A percentile compares a stretch with the other conserved stretches of the same genome.
Evolutionary conservation across 169 alveolate species (phyloP).

Genomic region (Cyclospora cayetanensis): DNA sequence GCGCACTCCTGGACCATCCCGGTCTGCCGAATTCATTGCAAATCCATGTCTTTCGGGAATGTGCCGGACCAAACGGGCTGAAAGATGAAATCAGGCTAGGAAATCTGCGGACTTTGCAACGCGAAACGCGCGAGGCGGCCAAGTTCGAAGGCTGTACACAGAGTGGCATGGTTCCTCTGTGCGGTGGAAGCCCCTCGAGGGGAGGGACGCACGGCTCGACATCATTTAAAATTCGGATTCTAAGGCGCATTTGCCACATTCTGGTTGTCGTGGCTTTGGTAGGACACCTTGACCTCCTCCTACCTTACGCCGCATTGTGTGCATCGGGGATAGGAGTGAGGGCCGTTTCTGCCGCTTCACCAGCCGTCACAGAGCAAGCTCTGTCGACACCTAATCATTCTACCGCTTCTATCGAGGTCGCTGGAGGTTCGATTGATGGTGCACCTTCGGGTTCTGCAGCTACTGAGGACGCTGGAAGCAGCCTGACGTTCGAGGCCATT

Average conservation of each 20-base stretch:
- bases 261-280: not conserved
- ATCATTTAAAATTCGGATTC: not conserved
- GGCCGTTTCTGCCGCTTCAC: not conserved
- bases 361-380: not conserved
- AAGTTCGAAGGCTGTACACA: no score
- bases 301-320: not conserved
- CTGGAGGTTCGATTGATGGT: no score
- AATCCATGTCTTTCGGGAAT: no score
- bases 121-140: no score
- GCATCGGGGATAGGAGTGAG: not conserved
- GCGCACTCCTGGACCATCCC: no score
- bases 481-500: not conserved
- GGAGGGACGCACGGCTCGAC: not conserved
- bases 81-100: no score
- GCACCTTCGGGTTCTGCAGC: no score
- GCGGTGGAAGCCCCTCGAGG: slow-evolving; percentile 1
- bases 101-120: no score
- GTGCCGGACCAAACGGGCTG: no score
- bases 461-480: not conserved
- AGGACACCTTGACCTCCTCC: not conserved
- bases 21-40: no score
- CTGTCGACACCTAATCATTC: no score
- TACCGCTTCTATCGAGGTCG: no score
- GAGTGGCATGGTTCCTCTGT: slow-evolving; percentile 9
- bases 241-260: not conserved